Base-by-base conservation (phyloP, 495 filamentous ascomycete genomes). In the Penicillium fimorum region DNA sequence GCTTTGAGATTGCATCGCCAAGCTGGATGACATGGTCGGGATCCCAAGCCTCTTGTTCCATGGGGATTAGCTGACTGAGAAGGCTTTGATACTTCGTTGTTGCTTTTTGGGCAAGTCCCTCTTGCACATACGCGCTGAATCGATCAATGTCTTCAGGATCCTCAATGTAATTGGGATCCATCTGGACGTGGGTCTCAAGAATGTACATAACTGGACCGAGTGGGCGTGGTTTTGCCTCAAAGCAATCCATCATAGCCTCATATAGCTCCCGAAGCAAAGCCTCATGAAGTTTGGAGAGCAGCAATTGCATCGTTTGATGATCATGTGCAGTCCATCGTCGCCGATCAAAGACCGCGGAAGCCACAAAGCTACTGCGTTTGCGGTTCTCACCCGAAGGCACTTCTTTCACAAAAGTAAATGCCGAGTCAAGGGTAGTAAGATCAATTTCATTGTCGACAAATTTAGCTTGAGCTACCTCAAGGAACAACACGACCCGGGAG, bases 251-350 rank as follows among this genome's bases (percentile, higher is more conserved):
- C 68, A 97, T 78, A 13, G 88, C 76, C 50, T 91, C 87, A 72
- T 89, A 97, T 22, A 99, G 79, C 58, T 97, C 95, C 43, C 95
- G 83, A 46, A 96, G 74, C 37, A 99, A 71, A 15, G 86, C 85
- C 55, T 96, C 91, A 62, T 97, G 84, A 11, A 97, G 72, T 53
- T 84, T 84, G 35, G 81, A 76, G 1, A 97, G 78, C 20, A 89
- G 80, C 60, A 88, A 82, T 58, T 88, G 89, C 74, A 92, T 90
- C 25, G 87, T 70, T 5, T 83, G 79, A 61, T 85, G 85, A 70
- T 97, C 95, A 32, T 83, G 71, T 25, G 96, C 71, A 3, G 91
- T 91, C 95, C 95, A 99, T 53, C 81, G 81, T 7, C 64, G 70
- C 46, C 83, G 74, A 51, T 90, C 86, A 60, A 75, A 82, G 1